phyloP scores from a whole-genome alignment of 495 filamentous ascomycete genomes.

The Penicilliopsis zonata region DNA sequence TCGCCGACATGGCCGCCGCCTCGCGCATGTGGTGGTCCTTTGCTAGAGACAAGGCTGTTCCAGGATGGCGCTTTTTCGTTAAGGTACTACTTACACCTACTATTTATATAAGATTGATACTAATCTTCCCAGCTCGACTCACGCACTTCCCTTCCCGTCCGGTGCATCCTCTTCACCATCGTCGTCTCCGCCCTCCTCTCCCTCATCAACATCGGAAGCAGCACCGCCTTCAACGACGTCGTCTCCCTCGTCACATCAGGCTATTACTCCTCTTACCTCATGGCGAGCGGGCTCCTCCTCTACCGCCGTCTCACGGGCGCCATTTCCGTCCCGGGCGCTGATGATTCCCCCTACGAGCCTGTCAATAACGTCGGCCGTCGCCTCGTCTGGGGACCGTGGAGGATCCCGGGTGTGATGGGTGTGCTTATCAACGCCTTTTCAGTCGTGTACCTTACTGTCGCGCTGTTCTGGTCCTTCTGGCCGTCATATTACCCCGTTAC shows the following conservation, averaged over 20 bases:
- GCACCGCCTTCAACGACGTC: constrained; percentile 36
- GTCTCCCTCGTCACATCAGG: constrained; percentile 29
- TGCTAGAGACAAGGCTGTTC: no score
- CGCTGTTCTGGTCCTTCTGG: constrained; percentile 35
- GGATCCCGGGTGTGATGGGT: constrained; percentile 23
- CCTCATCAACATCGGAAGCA: constrained; percentile 38
- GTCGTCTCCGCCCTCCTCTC: no score
- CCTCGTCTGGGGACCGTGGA: constrained; percentile 29
- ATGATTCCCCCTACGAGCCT: not conserved
- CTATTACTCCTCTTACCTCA: constrained; percentile 29
- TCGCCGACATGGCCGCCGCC: no score
- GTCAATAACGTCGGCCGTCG: constrained; percentile 3
- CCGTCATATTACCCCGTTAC: constrained; percentile 23
- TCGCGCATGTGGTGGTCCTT: no score
- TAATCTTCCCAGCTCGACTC: no score
- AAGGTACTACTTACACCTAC: no score
- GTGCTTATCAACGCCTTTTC: constrained; percentile 26
- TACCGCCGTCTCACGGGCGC: constrained; percentile 16
- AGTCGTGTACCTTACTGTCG: constrained; percentile 20
- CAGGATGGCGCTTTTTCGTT: no score
- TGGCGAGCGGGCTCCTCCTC: constrained; percentile 27
- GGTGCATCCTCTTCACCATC: no score
- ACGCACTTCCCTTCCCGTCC: no score
- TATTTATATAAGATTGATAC: no score
- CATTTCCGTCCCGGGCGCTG: not conserved